Conservation (phyloP, 805 yeast genomes). For the Zygotorulaspora florentina region DNA sequence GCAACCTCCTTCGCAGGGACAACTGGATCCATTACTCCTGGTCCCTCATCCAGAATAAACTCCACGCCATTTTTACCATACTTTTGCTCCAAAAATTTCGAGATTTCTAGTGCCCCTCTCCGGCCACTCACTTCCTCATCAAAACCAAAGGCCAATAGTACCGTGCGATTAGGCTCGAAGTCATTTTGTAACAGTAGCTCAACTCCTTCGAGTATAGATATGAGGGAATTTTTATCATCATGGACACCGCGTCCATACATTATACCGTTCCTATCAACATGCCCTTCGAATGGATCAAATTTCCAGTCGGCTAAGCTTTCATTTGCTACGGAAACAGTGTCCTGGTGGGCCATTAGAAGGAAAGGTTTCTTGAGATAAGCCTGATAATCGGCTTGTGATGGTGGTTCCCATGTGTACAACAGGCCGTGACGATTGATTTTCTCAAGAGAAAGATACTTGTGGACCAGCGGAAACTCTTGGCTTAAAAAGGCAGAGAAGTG, state of each 20-base stretch:
- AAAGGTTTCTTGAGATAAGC: constrained; percentile 1
- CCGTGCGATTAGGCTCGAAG: constrained; percentile 4
- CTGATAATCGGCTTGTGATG: not conserved
- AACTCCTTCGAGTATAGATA: constrained; percentile 4
- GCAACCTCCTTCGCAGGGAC: not conserved
- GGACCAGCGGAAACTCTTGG: constrained; percentile 5
- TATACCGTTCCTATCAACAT: constrained; percentile 1
- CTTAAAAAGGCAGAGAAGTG: constrained; percentile 9
- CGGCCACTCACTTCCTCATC: constrained; percentile 7
- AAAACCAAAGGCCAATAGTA: constrained; percentile 5
- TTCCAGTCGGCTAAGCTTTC: constrained; percentile 3
- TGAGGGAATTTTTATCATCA: constrained; percentile 4
- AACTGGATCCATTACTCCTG: constrained; percentile 1
- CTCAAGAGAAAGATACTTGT: constrained; percentile 2
- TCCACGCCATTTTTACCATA: constrained; percentile 3
- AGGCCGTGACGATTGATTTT: constrained; percentile 3
- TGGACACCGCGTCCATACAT: constrained; percentile 8
- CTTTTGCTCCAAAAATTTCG: constrained; percentile 1
- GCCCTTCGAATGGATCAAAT: constrained; percentile 6
- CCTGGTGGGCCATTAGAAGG: constrained; percentile 5
- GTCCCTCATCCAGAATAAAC: constrained; percentile 7
- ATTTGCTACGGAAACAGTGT: constrained; percentile 7
- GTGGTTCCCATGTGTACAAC: constrained; percentile 5
- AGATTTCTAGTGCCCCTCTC: constrained; percentile 5
- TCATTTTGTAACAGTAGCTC: constrained; percentile 3